A percentile compares a stretch with the other conserved stretches of the same genome.
These are phyloP conservation scores for Nakazawaea pomicola DNA, from an alignment of 805 yeast genomes.

Conservation along the genomic window DNA sequence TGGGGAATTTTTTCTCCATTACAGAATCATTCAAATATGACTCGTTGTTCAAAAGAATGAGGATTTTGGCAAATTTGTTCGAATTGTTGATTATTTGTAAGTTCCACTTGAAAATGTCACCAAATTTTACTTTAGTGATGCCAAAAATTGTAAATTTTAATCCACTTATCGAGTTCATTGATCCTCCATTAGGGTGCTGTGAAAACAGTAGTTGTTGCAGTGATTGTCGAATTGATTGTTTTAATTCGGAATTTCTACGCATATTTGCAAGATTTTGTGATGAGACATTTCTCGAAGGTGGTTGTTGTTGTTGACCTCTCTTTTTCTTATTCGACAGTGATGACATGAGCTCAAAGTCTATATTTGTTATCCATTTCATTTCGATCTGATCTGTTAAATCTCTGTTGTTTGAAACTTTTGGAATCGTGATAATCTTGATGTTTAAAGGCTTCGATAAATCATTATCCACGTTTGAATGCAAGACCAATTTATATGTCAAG, in stretches of 20 bases:
- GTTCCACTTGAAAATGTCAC: constrained; percentile 57
- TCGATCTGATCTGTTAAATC: constrained; percentile 17
- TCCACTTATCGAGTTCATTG: constrained; percentile 19
- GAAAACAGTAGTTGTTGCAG: constrained; percentile 3
- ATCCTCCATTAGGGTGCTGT: constrained; percentile 9
- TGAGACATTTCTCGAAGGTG: constrained; percentile 5
- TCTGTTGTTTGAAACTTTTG: neutral
- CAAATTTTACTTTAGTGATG: constrained; percentile 52
- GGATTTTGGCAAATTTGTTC: constrained; percentile 41
- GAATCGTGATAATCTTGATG: constrained; percentile 8
- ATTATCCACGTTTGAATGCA: constrained; percentile 4
- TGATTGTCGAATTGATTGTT: constrained; percentile 17
- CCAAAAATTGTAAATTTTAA: constrained; percentile 57
- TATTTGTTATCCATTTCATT: constrained; percentile 33
- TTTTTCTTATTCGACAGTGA: constrained; percentile 12
- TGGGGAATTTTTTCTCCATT: constrained; percentile 32
- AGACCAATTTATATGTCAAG: constrained; percentile 6
- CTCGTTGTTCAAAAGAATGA: constrained; percentile 37
- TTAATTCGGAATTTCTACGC: constrained; percentile 26
- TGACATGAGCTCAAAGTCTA: constrained; percentile 22
- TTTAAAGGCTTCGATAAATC: constrained; percentile 9
- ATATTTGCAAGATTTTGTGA: constrained; percentile 24
- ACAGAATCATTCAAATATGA: constrained; percentile 26
- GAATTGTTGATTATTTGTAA: constrained; percentile 64
- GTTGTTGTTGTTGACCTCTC: constrained; percentile 2